Evolutionary conservation across 2,329 filamentous ascomycete species (phyloP), one percentile per base, ranked within the genome.

Genomic region (Alternaria longipes): DNA sequence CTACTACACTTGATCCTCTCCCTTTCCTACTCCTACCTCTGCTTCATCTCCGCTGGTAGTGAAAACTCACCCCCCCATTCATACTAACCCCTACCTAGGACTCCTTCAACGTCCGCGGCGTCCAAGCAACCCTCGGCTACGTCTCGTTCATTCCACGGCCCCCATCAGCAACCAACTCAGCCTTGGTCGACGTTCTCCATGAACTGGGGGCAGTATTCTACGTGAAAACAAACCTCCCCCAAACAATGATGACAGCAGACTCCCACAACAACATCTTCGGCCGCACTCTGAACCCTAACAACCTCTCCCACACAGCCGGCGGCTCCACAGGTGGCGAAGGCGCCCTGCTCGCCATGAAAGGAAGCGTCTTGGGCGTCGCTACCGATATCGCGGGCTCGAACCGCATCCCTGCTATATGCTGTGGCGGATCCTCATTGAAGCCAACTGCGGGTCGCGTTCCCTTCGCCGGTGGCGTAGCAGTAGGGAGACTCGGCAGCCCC

Each of bases 321-420:
- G 90, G 90, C 2, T 87, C 84, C 9, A 87, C 86, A 0, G 90
- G 90, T 11, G 90, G 90, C 12, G 89, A 91, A 72, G 88, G 84
- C 0, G 86, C 85, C 0, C 74, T 90, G 9, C 68, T 90, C 20
- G 85, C 84, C 5, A 83, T 90, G 80, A 81, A 83, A 28, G 88
- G 88, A 0, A 84, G 81, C 32, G 80, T 87, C 54, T 69, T 90
- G 2, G 89, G 89, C 1, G 81, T 90, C 12, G 87, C 87, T 0
- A 90, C 88, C 0, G 89, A 90, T 74, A 83, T 90, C 47, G 84
- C 82, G 1, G 84, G 84, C 1, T 82, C 78, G 55, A 89, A 96
- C 73, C 88, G 89, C 70, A 95, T 97, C 75, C 94, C 91, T 78
- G 91, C 97, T 56, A 93, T 97, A 70, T 94, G 94, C 79, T 78